Evolutionary conservation across 2,329 filamentous ascomycete species (phyloP).

Genomic region (Sporothrix brunneoviolacea): DNA sequence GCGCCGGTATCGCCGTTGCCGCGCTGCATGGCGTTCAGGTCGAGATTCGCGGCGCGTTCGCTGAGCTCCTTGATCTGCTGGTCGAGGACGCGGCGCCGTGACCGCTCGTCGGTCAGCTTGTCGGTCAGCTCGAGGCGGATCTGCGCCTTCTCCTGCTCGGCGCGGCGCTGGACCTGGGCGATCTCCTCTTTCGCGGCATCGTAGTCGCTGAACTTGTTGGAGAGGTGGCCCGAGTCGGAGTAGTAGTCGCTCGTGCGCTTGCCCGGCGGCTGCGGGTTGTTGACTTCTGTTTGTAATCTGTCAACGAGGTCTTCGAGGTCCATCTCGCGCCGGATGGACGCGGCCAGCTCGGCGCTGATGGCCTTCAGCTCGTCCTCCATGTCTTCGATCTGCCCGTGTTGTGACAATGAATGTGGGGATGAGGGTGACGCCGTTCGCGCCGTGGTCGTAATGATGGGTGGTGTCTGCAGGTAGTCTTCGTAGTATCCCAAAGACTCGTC

Average conservation of each 20-base stretch:
- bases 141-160: constrained; percentile 86
- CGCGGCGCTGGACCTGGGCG: constrained; percentile 72
- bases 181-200: constrained; percentile 63
- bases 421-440: constrained; percentile 23
- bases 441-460: constrained; percentile 27
- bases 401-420: constrained; percentile 25
- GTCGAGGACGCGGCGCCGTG: constrained; percentile 68
- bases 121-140: constrained; percentile 77
- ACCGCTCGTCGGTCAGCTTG: constrained; percentile 81
- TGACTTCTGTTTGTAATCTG: constrained; percentile 70
- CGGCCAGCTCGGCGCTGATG: constrained; percentile 86
- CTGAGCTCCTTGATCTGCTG: constrained; percentile 77
- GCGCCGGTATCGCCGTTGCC: constrained; percentile 40
- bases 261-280: constrained; percentile 48
- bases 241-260: constrained; percentile 95
- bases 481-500: constrained; percentile 41
- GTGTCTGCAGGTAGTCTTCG: constrained; percentile 47
- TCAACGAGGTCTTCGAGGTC: constrained; percentile 94
- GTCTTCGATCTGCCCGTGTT: constrained; percentile 61
- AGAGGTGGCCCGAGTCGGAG: constrained; percentile 89
- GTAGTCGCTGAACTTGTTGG: constrained; percentile 61
- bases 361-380: constrained; percentile 92
- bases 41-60: constrained; percentile 62
- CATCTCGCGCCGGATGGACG: constrained; percentile 91
- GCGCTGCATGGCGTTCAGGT: constrained; percentile 37